phyloP scores from a whole-genome alignment of 2,329 filamentous ascomycete species.

The Trichoderma sp. region DNA sequence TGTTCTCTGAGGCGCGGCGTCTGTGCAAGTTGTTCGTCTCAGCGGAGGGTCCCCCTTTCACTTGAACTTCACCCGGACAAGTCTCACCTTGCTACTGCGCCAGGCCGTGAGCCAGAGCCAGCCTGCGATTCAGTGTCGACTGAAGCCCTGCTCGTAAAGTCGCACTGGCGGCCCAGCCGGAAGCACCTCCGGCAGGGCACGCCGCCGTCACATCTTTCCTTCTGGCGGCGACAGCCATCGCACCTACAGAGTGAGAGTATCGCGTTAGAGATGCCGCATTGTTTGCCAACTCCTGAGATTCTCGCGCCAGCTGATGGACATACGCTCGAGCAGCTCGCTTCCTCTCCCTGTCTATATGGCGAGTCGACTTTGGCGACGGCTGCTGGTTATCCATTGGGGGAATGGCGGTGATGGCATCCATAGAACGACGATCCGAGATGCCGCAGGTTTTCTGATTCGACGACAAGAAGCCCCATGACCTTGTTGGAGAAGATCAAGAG shows the following conservation, averaged over 20 bases:
- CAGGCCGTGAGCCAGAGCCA: conserved; percentile 1
- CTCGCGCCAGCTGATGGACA: background rate
- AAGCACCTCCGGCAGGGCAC: conserved; percentile 56
- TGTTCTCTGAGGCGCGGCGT: conserved; percentile 5
- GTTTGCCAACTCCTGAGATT: background rate
- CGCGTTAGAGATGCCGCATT: background rate
- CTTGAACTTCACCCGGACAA: background rate
- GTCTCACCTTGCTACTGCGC: conserved; percentile 14
- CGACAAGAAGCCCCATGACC: conserved; percentile 14
- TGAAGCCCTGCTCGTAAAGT: conserved; percentile 38
- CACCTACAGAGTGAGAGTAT: conserved; percentile 43
- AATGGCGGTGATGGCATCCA: conserved; percentile 18
- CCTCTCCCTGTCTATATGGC: conserved; percentile 24
- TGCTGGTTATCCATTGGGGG: conserved; percentile 22
- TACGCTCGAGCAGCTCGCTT: conserved; percentile 26
- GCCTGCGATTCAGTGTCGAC: conserved; percentile 20
- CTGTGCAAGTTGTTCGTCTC: background rate
- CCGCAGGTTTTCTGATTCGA: conserved; percentile 11
- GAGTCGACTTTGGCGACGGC: conserved; percentile 15
- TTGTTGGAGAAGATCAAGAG: background rate
- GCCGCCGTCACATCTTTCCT: conserved; percentile 60
- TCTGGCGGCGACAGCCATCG: conserved; percentile 56
- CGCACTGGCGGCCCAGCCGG: conserved; percentile 49
- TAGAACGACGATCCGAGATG: conserved; percentile 17
- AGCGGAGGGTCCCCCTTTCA: background rate